These are phyloP conservation scores for Ceratocystiopsis brevicomis DNA, from an alignment of 2,329 filamentous ascomycete species.

Conservation along the genomic window DNA sequence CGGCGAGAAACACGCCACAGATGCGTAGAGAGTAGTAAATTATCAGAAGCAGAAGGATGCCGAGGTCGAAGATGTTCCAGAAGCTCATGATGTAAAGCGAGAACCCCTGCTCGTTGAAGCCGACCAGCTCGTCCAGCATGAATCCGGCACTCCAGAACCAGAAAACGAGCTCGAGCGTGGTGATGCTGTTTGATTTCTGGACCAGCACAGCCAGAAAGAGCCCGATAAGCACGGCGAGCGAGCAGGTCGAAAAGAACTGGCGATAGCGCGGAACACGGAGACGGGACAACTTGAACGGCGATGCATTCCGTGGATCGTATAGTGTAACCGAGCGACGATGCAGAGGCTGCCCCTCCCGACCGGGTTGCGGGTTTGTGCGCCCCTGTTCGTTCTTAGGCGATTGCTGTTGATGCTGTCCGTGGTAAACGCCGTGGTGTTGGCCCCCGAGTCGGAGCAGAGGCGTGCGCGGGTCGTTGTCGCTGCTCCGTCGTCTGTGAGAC, in stretches of 20 bases:
- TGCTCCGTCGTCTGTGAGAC: conserved; percentile 9
- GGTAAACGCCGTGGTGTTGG: not conserved
- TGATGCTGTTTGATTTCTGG: conserved; percentile 61
- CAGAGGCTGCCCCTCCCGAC: conserved; percentile 11
- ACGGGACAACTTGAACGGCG: conserved; percentile 76
- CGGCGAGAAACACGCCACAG: conserved; percentile 69
- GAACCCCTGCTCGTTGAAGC: conserved; percentile 92
- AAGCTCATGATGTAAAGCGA: conserved; percentile 94
- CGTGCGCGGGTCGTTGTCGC: conserved; percentile 24
- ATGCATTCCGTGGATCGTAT: conserved; percentile 81
- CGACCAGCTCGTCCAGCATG: conserved; percentile 89
- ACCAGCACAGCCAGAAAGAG: conserved; percentile 70
- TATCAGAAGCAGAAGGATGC: conserved; percentile 69
- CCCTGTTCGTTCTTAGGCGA: conserved; percentile 8
- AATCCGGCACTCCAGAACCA: conserved; percentile 98
- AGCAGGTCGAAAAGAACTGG: conserved; percentile 75
- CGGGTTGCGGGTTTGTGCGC: not conserved
- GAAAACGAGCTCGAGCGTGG: conserved; percentile 68
- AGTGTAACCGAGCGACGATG: conserved; percentile 60
- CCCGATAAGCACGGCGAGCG: conserved; percentile 65
- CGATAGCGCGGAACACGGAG: conserved; percentile 82
- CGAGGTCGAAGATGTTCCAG: conserved; percentile 90
- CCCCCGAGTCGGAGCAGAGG: conserved; percentile 31
- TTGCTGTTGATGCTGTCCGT: conserved; percentile 5
- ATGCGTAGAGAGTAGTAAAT: conserved; percentile 79